Base-by-base conservation (phyloP, 148 eudicot species). In the Heliosperma pusillum region DNA sequence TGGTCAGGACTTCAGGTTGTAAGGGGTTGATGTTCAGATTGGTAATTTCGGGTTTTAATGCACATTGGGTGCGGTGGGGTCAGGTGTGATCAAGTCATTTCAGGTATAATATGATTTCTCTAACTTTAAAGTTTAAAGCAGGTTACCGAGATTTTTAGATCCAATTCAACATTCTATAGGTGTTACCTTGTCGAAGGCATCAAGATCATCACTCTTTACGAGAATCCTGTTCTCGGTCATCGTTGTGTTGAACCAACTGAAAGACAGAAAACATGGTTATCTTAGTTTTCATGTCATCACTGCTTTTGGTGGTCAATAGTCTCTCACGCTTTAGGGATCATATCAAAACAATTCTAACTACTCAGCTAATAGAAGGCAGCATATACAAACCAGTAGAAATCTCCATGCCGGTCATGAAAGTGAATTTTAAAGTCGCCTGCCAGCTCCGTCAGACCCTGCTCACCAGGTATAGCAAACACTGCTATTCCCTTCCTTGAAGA, bases 171-270 rank as follows among this genome's bases (percentile, higher is more conserved):
- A 50, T 40, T 20, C 45, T 15, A 26, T 13, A 24, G 78, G 65
- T 57, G 24, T 70, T 87, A 91, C 98, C 89, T 90, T 90, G 80
- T 91, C 91, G 66, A 89, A 94, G 40, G 89, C 91, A 83, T 91
- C 98, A 81, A 94, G 84, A 56, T 91, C 96, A 42, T 83, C 83
- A 64, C 82, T 76, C 61, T 80, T 81, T 44, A 94, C 76, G 61
- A 84, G 52, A 40, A 80, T 81, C 66, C 87, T 83, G 79, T 94
- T 94, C 56, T 88, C 93, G 71, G 79, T 84, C 97, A 94, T 84
- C 74, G 97, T 84, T 70, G 98, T 90, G 80, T 94, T 94, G 65
- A 94, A 79, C 98, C 98, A 94, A 86, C 98, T 94, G 96, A 71
- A 81, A 71, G 67, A 3, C 13, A 36, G n/a, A n/a, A 77, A 70